Evolutionary conservation across 1,284 basidiomycete genomes (phyloP).

Genomic region (Puccinia polysora): DNA sequence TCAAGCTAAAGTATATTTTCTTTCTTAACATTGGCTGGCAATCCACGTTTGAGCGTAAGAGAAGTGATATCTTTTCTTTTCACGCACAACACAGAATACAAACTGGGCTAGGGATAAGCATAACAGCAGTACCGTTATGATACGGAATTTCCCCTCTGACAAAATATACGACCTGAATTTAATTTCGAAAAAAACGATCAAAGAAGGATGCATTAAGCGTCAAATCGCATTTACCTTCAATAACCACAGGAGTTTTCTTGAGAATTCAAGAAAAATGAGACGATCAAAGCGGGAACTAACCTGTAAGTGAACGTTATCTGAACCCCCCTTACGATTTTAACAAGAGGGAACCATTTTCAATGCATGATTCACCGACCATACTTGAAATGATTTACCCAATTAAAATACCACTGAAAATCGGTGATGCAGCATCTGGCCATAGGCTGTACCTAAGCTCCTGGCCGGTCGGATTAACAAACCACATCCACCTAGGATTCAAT

Average conservation of each 20-base stretch:
- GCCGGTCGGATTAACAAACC: conserved; percentile 14
- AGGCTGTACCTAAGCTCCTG: background rate
- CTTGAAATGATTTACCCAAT: conserved; percentile 6
- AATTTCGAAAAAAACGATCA: background rate
- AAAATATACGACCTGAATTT: conserved; percentile 4
- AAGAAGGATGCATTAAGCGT: background rate
- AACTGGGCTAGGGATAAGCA: conserved; percentile 25
- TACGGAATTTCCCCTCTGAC: conserved; percentile 10
- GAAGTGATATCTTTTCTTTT: no score
- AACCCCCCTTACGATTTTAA: conserved; percentile 16
- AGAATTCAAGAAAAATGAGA: background rate
- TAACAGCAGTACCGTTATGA: conserved; percentile 19
- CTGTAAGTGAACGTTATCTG: conserved; percentile 21
- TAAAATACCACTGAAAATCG: conserved; percentile 19
- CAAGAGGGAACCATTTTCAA: background rate
- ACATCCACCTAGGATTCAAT: conserved; percentile 12
- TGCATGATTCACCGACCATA: background rate
- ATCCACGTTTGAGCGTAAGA: background rate
- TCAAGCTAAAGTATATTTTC: background rate
- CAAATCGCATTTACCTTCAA: background rate
- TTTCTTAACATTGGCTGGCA: background rate
- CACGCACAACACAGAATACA: conserved; percentile 25
- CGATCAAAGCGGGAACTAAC: background rate
- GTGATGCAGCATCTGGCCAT: conserved; percentile 33
- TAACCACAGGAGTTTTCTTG: background rate